Evolutionary conservation across 202 grass and related monocot species (phyloP).

Genomic region (Schoenoplectus triqueter): DNA sequence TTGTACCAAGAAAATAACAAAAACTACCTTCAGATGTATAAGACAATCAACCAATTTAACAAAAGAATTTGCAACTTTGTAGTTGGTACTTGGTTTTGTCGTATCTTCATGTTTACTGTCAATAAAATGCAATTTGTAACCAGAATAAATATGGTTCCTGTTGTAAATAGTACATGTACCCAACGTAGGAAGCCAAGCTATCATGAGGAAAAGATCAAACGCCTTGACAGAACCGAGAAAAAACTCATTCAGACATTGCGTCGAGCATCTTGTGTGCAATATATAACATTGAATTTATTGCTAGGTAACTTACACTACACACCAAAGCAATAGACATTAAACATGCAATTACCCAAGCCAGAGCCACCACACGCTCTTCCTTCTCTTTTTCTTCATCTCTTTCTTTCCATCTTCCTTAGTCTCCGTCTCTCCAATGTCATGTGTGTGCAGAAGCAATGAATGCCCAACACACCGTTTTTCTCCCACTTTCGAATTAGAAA

Average conservation of each 20-base stretch:
- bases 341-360: too few relatives aligned
- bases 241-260: not conserved
- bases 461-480: too few relatives aligned
- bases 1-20: slow-evolving; percentile 6
- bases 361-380: too few relatives aligned
- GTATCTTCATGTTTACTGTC: not conserved
- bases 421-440: too few relatives aligned
- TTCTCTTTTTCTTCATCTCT: too few relatives aligned
- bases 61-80: not conserved
- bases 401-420: too few relatives aligned
- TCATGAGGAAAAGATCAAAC: not conserved
- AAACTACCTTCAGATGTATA: not conserved
- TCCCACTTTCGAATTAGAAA: too few relatives aligned
- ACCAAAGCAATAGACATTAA: too few relatives aligned
- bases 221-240: not conserved
- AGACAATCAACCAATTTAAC: not conserved
- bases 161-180: not conserved
- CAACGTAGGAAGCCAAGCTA: not conserved
- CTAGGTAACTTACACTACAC: too few relatives aligned
- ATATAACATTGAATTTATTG: not conserved
- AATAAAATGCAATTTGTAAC: not conserved
- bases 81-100: not conserved
- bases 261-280: not conserved
- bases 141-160: not conserved
- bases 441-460: too few relatives aligned